Base-by-base conservation (phyloP, 495 filamentous ascomycete genomes). In the Penicillium cataractarum region DNA sequence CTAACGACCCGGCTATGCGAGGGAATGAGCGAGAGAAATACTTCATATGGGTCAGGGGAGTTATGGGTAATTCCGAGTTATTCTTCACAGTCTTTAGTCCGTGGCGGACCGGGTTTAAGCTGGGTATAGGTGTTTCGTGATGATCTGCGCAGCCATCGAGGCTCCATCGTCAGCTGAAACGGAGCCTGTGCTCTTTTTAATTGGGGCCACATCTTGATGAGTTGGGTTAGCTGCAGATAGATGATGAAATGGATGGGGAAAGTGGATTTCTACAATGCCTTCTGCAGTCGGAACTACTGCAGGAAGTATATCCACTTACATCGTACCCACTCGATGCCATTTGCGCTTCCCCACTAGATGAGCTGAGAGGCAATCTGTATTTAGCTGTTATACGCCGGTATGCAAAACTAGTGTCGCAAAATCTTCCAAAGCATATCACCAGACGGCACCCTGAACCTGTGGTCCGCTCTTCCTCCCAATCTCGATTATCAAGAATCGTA, bases 211-310 rank as follows among this genome's bases (percentile, higher is more conserved):
- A 58, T 37, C 12, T 51, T n/a, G 39, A 42, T 42, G 17, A 19
- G 39, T 51, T 66, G 37, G 55, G 52, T 62, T 52, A 61, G 53
- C 31, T 65, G 65, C 59, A 65, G 59, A 61, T 63, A 8, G 40
- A 46, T 70, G 67, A 67, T 67, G 67, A 57, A 67, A 62, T 37
- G 1, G 15, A 57, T 49, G 55, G 58, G 31, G 55, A 17, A 15
- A 55, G 31, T 29, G 58, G 61, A 67, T n/a, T 62, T 32, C 50
- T 53, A 56, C 62, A 50, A 17, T 42, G 32, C 15, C 33, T 44
- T 48, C 42, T 51, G n/a, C 58, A 51, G 42, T 22, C 35, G 7
- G 26, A 24, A 40, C 61, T 46, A 59, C 66, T n/a, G n/a, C n/a
- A n/a, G n/a, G 49, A 15, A 50, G 4, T 50, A 26, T 50, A 27